These are phyloP conservation scores for Ophiostoma ulmi DNA, from an alignment of 2,329 filamentous ascomycete species.

Conservation along the genomic window DNA sequence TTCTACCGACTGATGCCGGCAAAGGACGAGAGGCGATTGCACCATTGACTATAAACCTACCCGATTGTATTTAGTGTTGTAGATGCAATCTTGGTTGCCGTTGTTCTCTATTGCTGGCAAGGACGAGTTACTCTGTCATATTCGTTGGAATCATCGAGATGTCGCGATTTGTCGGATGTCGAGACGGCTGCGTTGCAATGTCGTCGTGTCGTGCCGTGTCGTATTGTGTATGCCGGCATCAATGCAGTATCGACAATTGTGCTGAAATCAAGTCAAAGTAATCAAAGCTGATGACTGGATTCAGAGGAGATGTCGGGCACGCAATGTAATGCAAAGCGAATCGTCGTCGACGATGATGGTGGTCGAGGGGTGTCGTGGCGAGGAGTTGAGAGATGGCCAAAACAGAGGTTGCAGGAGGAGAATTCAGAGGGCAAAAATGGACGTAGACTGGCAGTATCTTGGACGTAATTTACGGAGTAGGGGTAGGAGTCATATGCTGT, in stretches of 20 bases:
- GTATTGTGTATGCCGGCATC: not conserved
- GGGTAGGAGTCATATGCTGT: no score
- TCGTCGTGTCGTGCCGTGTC: not conserved
- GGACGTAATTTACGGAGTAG: not conserved
- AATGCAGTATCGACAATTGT: not conserved
- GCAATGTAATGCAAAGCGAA: not conserved
- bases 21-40: not conserved
- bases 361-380: not conserved
- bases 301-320: not conserved
- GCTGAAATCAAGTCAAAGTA: not conserved
- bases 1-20: no score
- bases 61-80: no score
- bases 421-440: conserved; percentile 11
- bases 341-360: not conserved
- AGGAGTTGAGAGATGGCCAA: not conserved
- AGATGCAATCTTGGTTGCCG: no score
- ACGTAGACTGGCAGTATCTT: not conserved
- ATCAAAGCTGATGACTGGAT: no score
- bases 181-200: not conserved
- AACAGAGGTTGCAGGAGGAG: conserved; percentile 8
- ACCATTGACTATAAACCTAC: not conserved
- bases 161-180: not conserved
- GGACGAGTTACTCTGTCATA: not conserved
- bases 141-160: not conserved
- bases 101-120: not conserved